Evolutionary conservation across 306 rosid genomes (phyloP).

Genomic region (Canavalia ensiformis): DNA sequence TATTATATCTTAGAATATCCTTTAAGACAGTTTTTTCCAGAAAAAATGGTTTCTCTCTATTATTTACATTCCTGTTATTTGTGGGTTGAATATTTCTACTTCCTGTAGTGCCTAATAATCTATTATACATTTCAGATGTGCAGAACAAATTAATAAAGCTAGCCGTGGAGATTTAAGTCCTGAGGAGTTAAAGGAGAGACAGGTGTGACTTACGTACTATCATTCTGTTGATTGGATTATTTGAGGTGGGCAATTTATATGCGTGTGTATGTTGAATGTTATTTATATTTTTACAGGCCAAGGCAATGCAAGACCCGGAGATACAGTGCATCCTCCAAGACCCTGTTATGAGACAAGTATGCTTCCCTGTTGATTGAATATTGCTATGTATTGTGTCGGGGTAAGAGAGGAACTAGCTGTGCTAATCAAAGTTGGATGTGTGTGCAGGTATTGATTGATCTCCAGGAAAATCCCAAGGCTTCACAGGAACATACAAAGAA

Average conservation of each 20-base stretch:
- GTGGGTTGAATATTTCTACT: neutral
- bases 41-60: neutral
- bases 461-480: constrained; percentile 86
- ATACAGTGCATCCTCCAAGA: constrained; percentile 91
- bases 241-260: neutral
- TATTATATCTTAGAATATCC: too few relatives aligned
- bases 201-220: constrained; percentile 55
- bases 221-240: neutral
- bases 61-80: neutral
- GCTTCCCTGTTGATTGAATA: neutral
- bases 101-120: neutral
- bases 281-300: constrained; percentile 65
- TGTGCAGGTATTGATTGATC: constrained; percentile 77
- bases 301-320: constrained; percentile 99
- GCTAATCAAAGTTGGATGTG: constrained; percentile 33
- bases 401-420: neutral
- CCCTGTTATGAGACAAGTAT: constrained; percentile 99
- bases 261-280: neutral
- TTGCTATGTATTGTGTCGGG: neutral
- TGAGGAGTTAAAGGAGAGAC: constrained; percentile 96
- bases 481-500: constrained; percentile 86
- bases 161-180: constrained; percentile 94
- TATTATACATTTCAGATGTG: constrained; percentile 67
- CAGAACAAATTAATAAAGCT: constrained; percentile 89
- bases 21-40: too few relatives aligned